Base-by-base conservation (phyloP, 1,284 basidiomycete genomes). In the Naganishia liquefaciens region DNA sequence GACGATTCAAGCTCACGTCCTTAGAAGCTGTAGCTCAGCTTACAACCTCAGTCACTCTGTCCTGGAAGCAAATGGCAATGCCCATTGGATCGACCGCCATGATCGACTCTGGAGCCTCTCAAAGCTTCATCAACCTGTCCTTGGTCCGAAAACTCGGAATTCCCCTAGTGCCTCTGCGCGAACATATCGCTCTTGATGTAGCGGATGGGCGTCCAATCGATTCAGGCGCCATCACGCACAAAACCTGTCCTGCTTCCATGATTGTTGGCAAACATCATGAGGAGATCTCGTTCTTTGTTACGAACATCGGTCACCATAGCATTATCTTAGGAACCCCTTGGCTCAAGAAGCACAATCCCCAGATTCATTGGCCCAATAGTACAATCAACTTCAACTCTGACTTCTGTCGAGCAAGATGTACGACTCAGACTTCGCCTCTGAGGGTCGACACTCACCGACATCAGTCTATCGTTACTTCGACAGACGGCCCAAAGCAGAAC, bases 311-410 rank as follows among this genome's bases (percentile, higher is more conserved):
- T 40, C 39, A 39, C 40, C 60, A 62, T n/a, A 27, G 28, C 23
- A 27, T 62, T 21, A 53, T 52, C n/a, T 50, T 62, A 17, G 60
- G 60, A 3, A 11, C 33, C 23, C 23, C 60, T n/a, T 53, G 60
- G 49, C 33, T 62, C 11, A n/a, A 43, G 27, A 37, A 53, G 40
- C 46, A 62, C 50, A 43, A 52, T 40, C 60, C 60, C 5, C 11
- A 19, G 23, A 62, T 44, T 23, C 17, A 62, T n/a, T 62, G 60
- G 60, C 27, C 46, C 3, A 53, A 44, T 4, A 17, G 49, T 2
- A n/a, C 21, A 6, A 33, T 51, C 27, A 6, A 33, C 3, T 51
- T 33, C 13, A 28, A 15, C 49, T 51, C 49, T 27, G 17, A 51
- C 25, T 51, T 33, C 11, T 47, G 46, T 25, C 46, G n/a, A 44